phyloP scores from a whole-genome alignment of 163 green algal genomes.

The Chloromonas sp. region DNA sequence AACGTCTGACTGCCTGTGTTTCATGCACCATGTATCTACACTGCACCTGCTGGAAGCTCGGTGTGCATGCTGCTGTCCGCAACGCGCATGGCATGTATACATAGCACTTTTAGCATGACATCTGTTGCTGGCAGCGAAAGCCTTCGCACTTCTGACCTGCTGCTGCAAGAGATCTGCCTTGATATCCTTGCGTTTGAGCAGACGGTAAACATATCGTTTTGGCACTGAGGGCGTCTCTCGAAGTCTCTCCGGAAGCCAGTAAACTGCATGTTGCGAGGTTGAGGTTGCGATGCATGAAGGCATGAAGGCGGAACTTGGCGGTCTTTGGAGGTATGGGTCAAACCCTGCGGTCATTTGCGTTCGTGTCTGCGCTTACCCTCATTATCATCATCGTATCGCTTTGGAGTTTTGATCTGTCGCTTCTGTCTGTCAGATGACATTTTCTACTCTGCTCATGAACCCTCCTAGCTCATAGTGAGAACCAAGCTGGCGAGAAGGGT shows the following conservation, averaged over 20 bases:
- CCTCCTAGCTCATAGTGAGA: too few species aligned
- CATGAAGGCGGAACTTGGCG: too few species aligned
- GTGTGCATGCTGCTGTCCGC: background rate
- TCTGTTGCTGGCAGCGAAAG: background rate
- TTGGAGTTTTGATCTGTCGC: too few species aligned
- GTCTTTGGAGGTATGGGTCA: too few species aligned
- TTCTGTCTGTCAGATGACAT: too few species aligned
- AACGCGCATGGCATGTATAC: background rate
- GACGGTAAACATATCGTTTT: constrained; percentile 35
- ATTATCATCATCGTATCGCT: too few species aligned
- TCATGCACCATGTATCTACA: background rate
- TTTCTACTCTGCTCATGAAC: too few species aligned
- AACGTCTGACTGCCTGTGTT: too few species aligned
- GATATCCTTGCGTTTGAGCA: constrained; percentile 41
- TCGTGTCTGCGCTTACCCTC: too few species aligned
- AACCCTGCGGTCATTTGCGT: too few species aligned
- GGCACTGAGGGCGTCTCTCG: background rate
- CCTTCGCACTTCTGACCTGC: constrained; percentile 16
- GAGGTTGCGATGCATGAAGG: too few species aligned
- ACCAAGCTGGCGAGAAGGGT: too few species aligned
- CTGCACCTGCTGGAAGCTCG: background rate
- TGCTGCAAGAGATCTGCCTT: constrained; percentile 22
- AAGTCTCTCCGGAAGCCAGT: constrained; percentile 11
- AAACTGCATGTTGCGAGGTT: constrained; percentile 12
- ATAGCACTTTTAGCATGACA: background rate